phyloP scores from a whole-genome alignment of 2,329 filamentous ascomycete genomes.

The Trichothecium sympodiale region DNA sequence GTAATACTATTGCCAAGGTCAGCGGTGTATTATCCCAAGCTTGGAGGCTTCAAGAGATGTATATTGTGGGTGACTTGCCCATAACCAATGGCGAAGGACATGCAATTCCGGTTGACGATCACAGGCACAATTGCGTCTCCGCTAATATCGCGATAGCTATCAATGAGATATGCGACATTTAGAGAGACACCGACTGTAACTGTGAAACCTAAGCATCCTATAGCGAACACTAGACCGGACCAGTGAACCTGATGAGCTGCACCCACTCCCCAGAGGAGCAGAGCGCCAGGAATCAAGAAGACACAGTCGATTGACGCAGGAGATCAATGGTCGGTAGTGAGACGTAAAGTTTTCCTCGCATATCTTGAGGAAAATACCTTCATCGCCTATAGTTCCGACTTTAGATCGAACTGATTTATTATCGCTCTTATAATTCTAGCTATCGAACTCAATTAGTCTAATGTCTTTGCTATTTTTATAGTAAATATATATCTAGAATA shows the following conservation, averaged over 20 bases:
- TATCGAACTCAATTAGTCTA: too few species aligned
- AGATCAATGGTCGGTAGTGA: background rate
- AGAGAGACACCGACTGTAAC: constrained; percentile 24
- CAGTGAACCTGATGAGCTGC: constrained; percentile 26
- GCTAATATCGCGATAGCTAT: constrained; percentile 27
- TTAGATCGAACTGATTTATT: too few species aligned
- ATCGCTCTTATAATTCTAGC: too few species aligned
- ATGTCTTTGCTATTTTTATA: too few species aligned
- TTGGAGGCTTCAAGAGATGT: too few species aligned
- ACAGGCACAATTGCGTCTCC: constrained; percentile 26
- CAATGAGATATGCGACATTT: constrained; percentile 27
- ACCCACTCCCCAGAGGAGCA: constrained; percentile 22
- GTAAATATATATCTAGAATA: too few species aligned
- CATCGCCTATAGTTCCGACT: too few species aligned
- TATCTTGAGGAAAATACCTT: background rate
- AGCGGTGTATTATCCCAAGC: too few species aligned
- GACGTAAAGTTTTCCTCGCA: background rate
- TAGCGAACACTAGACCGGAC: constrained; percentile 29
- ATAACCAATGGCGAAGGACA: constrained; percentile 23
- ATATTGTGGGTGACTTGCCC: too few species aligned
- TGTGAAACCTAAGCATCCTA: constrained; percentile 22
- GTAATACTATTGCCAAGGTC: too few species aligned
- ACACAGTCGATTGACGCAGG: background rate
- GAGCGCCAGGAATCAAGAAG: constrained; percentile 15
- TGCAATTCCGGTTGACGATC: constrained; percentile 27